phyloP scores from a whole-genome alignment of 2,329 filamentous ascomycete genomes.

The Mycosphaerella sp. region DNA sequence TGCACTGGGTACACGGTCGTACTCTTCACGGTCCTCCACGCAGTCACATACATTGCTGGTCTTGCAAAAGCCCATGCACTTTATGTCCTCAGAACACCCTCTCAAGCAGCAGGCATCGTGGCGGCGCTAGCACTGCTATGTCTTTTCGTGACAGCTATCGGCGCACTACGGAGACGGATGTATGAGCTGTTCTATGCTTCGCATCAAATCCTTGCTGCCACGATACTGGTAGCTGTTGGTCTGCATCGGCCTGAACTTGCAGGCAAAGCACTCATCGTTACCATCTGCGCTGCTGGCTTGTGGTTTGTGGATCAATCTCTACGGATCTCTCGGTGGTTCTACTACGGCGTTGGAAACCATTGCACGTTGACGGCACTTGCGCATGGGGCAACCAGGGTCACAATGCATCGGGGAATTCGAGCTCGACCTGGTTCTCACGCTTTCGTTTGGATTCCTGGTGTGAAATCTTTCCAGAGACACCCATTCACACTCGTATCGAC shows the following conservation, averaged over 20 bases:
- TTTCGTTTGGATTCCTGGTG: slow-evolving; percentile 23
- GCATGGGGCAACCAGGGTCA: slow-evolving; percentile 19
- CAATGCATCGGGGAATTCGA: slow-evolving; percentile 13
- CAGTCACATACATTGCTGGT: slow-evolving; percentile 16
- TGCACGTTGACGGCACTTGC: slow-evolving; percentile 20
- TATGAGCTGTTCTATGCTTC: slow-evolving; percentile 25
- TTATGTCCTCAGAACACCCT: slow-evolving; percentile 9
- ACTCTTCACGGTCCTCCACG: slow-evolving; percentile 15
- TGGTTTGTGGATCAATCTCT: slow-evolving; percentile 21
- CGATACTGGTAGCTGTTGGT: slow-evolving; percentile 20
- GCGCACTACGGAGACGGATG: slow-evolving; percentile 18
- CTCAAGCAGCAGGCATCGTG: slow-evolving; percentile 19
- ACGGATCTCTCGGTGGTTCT: slow-evolving; percentile 18
- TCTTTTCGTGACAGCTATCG: slow-evolving; percentile 21
- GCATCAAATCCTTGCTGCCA: slow-evolving; percentile 19
- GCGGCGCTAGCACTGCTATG: slow-evolving; percentile 22
- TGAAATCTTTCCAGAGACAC: slow-evolving; percentile 18
- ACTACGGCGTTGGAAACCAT: slow-evolving; percentile 15
- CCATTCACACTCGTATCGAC: slow-evolving; percentile 23
- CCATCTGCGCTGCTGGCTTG: slow-evolving; percentile 15
- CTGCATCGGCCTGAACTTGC: slow-evolving; percentile 22
- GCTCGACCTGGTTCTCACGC: slow-evolving; percentile 20
- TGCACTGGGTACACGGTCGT: slow-evolving; percentile 23
- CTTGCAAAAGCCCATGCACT: slow-evolving; percentile 12
- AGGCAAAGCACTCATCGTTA: slow-evolving; percentile 19